Evolutionary conservation across 2,329 filamentous ascomycete species (phyloP), one percentile per base, ranked within the genome.

Genomic region (Pestalotiopsis sp.): DNA sequence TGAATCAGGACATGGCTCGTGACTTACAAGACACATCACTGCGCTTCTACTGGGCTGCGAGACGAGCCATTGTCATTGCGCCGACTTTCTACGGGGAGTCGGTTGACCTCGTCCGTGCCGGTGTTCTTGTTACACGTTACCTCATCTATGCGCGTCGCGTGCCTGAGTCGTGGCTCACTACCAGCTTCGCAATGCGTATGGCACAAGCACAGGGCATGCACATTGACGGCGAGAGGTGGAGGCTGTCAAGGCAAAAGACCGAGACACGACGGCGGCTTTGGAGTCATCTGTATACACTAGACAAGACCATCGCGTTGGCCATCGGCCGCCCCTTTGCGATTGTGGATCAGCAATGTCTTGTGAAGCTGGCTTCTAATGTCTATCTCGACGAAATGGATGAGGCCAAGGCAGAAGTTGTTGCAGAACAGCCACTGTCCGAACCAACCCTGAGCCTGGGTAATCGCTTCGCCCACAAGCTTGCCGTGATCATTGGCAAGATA

Each of bases 161-260:
- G 1, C 75, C 80, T 0, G 81, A 83, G 68, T 77, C 77, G 4
- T 83, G 81, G 81, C 75, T 83, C 1, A 83, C 81, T 1, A 78
- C 77, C 4, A 80, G 80, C 69, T 82, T 83, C 58, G 81, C 81
- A 1, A 80, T 82, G 72, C 79, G 81, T 14, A 81, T 83, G 78
- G 81, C 81, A 4, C 80, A 82, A 68, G 81, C 80, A 0, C 81
- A 83, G 65, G 81, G 81, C 0, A 82, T 83, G 75, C 81, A 83
- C 66, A 79, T 83, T 25, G 81, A 83, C 68, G 81, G 81, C 7
- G 78, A 80, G 68, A 74, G 78, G 17, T 82, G 80, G 79, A 72
- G 78, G 9, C 70, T 83, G 11, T 75, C 80, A 0, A 74, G 75
- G 4, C 79, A 79, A 59, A 78, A 78, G 52, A 78, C 78, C 0